A percentile compares a stretch with the other conserved stretches of the same genome.
Conservation (phyloP, 805 yeast genomes). For the Myxozyma geophila region DNA sequence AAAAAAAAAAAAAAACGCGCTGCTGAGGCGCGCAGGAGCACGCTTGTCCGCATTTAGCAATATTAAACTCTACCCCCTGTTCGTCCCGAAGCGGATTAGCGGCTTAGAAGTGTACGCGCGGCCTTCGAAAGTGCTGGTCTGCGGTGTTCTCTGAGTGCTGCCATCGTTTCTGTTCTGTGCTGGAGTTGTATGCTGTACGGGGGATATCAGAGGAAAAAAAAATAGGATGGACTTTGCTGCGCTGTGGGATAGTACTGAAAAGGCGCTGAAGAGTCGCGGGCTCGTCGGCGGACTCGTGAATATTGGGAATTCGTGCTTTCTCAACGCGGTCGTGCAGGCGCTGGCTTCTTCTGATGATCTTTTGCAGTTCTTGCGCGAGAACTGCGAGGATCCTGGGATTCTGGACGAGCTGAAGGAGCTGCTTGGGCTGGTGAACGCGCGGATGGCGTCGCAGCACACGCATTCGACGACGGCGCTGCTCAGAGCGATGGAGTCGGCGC, state of each 20-base stretch:
- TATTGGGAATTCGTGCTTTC: constrained; percentile 92
- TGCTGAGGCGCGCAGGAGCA: not conserved
- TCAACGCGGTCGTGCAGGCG: constrained; percentile 82
- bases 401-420: constrained; percentile 2
- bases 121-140: too few species aligned
- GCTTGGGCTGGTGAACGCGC: constrained; percentile 10
- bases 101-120: not conserved
- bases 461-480: constrained; percentile 28
- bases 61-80: constrained; percentile 1
- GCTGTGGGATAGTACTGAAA: constrained; percentile 8
- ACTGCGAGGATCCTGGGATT: not conserved
- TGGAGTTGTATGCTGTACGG: too few species aligned
- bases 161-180: too few species aligned
- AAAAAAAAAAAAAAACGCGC: not conserved
- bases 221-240: constrained; percentile 8
- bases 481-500: constrained; percentile 15
- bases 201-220: too few species aligned
- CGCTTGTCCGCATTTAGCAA: not conserved
- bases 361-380: not conserved
- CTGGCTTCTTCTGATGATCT: constrained; percentile 5
- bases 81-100: not conserved
- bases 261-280: not conserved
- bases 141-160: too few species aligned
- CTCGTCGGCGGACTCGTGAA: constrained; percentile 74
- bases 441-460: constrained; percentile 17